These are phyloP conservation scores for Xylaria sp. DNA, from an alignment of 2,329 filamentous ascomycete genomes.

Conservation along the genomic window DNA sequence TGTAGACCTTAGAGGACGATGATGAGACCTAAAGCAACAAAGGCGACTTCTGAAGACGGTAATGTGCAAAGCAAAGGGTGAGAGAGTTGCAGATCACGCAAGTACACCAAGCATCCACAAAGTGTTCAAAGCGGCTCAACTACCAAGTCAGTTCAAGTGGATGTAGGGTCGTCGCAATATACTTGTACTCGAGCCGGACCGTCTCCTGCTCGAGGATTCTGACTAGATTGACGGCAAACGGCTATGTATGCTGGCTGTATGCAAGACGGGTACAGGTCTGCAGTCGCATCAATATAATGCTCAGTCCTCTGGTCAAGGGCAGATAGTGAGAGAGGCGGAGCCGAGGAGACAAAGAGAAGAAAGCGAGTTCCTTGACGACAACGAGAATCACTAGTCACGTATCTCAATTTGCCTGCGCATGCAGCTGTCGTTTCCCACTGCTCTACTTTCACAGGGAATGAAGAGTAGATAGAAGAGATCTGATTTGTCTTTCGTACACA, in stretches of 20 bases:
- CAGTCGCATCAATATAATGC: slow-evolving; percentile 35
- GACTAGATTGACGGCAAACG: slow-evolving; percentile 30
- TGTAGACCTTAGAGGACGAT: slow-evolving; percentile 18
- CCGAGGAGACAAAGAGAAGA: slow-evolving; percentile 25
- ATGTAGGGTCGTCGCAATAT: slow-evolving; percentile 29
- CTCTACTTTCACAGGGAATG: slow-evolving; percentile 25
- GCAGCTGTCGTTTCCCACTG: slow-evolving; percentile 25
- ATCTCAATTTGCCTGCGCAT: slow-evolving; percentile 30
- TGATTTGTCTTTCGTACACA: slow-evolving; percentile 28
- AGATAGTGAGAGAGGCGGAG: slow-evolving; percentile 19
- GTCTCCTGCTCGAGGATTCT: slow-evolving; percentile 20
- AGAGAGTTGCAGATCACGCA: slow-evolving; percentile 34
- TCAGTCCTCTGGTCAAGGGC: slow-evolving; percentile 22
- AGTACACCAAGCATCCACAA: slow-evolving; percentile 35
- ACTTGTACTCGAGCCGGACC: slow-evolving; percentile 27
- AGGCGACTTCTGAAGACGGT: slow-evolving; percentile 8
- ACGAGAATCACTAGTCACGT: slow-evolving; percentile 37
- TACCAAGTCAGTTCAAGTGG: slow-evolving; percentile 35
- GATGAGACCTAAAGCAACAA: slow-evolving; percentile 20
- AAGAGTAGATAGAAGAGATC: not conserved
- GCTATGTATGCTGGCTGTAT: slow-evolving; percentile 30
- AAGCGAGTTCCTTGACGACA: slow-evolving; percentile 3
- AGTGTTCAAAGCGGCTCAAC: slow-evolving; percentile 35
- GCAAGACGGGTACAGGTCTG: slow-evolving; percentile 31
- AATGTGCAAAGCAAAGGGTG: slow-evolving; percentile 29